phyloP scores from a whole-genome alignment of 1,139 yeast genomes.

The Candida tunisiensis region DNA sequence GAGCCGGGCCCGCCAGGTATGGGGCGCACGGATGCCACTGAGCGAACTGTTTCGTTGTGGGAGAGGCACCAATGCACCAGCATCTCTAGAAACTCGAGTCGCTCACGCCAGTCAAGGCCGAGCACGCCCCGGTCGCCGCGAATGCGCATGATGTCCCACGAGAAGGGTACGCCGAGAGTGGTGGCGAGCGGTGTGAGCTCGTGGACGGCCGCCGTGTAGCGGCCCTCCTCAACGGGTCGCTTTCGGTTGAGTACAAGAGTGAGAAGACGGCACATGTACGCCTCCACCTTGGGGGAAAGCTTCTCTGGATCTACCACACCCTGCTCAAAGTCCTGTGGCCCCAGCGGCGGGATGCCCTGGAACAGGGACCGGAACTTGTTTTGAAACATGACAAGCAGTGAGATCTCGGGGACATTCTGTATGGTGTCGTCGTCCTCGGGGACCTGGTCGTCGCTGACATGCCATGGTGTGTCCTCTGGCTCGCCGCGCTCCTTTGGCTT shows the following conservation, averaged over 20 bases:
- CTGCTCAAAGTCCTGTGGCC: constrained; percentile 24
- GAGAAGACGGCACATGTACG: constrained; percentile 18
- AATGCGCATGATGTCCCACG: constrained; percentile 13
- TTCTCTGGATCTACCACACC: constrained; percentile 14
- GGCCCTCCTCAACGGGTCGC: constrained; percentile 22
- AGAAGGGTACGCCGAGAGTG: constrained; percentile 11
- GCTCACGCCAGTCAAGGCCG: constrained; percentile 15
- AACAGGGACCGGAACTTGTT: constrained; percentile 17
- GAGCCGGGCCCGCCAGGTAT: too few species aligned
- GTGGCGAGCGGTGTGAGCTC: constrained; percentile 12
- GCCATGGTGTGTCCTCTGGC: constrained; percentile 17
- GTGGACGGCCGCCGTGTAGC: constrained; percentile 20
- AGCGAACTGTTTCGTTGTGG: too few species aligned
- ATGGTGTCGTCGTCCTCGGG: constrained; percentile 7
- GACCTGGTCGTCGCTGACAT: constrained; percentile 10
- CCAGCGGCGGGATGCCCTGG: constrained; percentile 17
- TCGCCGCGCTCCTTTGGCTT: too few species aligned
- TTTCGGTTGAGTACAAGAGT: constrained; percentile 22
- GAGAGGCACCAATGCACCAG: constrained; percentile 17
- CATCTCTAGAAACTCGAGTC: constrained; percentile 14
- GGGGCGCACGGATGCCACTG: too few species aligned
- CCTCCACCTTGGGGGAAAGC: constrained; percentile 15
- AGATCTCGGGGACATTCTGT: constrained; percentile 12
- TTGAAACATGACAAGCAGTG: constrained; percentile 19
- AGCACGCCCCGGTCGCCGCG: constrained; percentile 12